Base-by-base conservation (phyloP, 2,329 filamentous ascomycete genomes). In the Aureobasidium melanogenum region DNA sequence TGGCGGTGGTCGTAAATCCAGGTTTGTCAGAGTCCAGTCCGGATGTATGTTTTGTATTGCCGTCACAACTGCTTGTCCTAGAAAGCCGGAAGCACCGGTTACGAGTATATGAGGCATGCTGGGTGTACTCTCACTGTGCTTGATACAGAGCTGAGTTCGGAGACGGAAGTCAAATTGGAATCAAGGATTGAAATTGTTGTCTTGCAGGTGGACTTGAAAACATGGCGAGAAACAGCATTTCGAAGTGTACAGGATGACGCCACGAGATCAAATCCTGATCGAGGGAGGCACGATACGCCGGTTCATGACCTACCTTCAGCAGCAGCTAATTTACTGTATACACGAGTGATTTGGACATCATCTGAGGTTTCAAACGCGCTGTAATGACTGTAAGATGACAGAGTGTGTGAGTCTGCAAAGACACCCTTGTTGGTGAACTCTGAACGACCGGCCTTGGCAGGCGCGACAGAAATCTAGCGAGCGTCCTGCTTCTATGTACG, bases 11-110 rank as follows among this genome's bases (percentile, higher is more conserved):
- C 69, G 70, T 47, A 76, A 68, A 63, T 76, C 74, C 12, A 80
- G 68, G 14, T 73, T 70, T 1, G 74, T 77, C 46, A 80, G 68
- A 8, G 62, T 64, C 70, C 72, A 79, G 44, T 66, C 56, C 0
- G 73, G 70, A 59, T 75, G 70, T 22, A 68, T 65, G n/a, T 66
- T 63, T 2, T 74, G 66, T 15, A 80, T 68, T 1, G 72, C 70
- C n/a, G 69, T 67, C 1, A 79, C 69, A 24, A 80, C 72, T 28
- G 70, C 69, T 9, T 71, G 69, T 34, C 77, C 78, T 2, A 80
- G 67, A 65, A 80, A 80, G 14, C 78, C 78, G 41, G 72, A 73
- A 14, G 76, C 78, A n/a, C 78, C 78, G 3, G 78, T 80, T 28
- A 80, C 70, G 2, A 80, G 70, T 39, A 80, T 64, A 36, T 69